Evolutionary conservation across 2,329 filamentous ascomycete genomes (phyloP), one percentile per base, ranked within the genome.

Genomic region (Fusarium musae): DNA sequence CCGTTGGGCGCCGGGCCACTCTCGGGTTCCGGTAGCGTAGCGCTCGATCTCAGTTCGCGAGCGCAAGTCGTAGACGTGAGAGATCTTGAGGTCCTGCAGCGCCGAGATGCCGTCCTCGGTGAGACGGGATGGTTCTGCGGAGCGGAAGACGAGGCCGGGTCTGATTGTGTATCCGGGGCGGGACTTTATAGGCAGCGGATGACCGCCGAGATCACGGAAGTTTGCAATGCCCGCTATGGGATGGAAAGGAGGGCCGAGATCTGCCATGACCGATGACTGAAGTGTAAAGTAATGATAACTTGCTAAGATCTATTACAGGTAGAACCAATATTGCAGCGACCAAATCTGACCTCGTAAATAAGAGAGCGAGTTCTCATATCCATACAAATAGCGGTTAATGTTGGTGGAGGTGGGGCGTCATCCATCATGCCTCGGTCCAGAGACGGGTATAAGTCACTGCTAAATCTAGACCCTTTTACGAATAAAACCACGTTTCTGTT

Each of bases 11-110:
- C 58, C 91, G 85, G 19, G 72, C 79, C 77, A 73, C 68, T 73
- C 73, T 69, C 79, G 64, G 57, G 80, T 69, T 63, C 79, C 63
- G 52, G 78, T 68, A 73, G 82, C 71, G 78, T 83, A 77, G 77
- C 82, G 78, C 62, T 87, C 81, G 59, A 93, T 87, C 82, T 93
- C 91, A 23, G 80, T 76, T n/a, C 82, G 80, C 32, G 89, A 92
- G 61, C 93, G 87, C 15, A 95, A 84, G 82, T 95, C 93, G 79
- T 91, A 95, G 58, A 93, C 87, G 70, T 87, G 85, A 30, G 84
- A 86, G 73, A 96, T 88, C n/a, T 88, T 87, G 59, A 93, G 83
- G 9, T 80, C 74, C 36, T 84, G 84, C 66, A 93, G 84, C 47
- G 83, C 84, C 12, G 81, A 77, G 11, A 89, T 81, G 21, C 91